Percentiles rank a stretch among this genome's conserved stretches.
phyloP scores from a whole-genome alignment of 306 rosid species.

The Dalbergia cochinchinensis region DNA sequence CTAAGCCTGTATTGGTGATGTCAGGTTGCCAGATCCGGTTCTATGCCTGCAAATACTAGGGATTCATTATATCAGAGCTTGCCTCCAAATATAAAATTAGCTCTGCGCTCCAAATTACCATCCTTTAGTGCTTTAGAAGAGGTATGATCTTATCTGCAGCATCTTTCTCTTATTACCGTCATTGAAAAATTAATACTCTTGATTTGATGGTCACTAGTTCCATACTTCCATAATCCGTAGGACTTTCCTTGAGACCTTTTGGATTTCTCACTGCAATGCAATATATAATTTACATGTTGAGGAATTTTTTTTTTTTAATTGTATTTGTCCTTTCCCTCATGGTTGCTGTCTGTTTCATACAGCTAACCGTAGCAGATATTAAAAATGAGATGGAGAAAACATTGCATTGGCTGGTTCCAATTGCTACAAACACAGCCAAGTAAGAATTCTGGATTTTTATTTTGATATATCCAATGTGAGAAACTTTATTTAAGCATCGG shows the following conservation, averaged over 20 bases:
- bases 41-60: conserved; percentile 79
- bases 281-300: conserved; percentile 6
- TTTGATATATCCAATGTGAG: conserved; percentile 4
- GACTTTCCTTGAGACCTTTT: conserved; percentile 21
- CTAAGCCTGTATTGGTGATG: conserved; percentile 43
- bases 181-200: conserved; percentile 4
- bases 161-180: conserved; percentile 25
- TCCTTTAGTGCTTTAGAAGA: conserved; percentile 60
- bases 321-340: neutral
- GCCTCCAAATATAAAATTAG: conserved; percentile 77
- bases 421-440: conserved; percentile 91
- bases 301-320: neutral
- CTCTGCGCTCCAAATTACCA: conserved; percentile 78
- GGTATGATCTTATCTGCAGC: conserved; percentile 56
- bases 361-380: conserved; percentile 71
- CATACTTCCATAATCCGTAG: neutral
- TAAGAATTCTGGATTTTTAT: conserved; percentile 52
- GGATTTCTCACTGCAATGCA: conserved; percentile 15
- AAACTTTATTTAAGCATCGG: conserved; percentile 17
- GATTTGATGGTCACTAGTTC: neutral
- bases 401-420: conserved; percentile 82
- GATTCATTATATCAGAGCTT: conserved; percentile 82
- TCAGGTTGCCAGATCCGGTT: conserved; percentile 82
- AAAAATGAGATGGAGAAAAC: conserved; percentile 93
- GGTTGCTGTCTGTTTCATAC: conserved; percentile 48